Conservation (phyloP, 164 flowering plant species). For the Magnolia changhungtana region DNA sequence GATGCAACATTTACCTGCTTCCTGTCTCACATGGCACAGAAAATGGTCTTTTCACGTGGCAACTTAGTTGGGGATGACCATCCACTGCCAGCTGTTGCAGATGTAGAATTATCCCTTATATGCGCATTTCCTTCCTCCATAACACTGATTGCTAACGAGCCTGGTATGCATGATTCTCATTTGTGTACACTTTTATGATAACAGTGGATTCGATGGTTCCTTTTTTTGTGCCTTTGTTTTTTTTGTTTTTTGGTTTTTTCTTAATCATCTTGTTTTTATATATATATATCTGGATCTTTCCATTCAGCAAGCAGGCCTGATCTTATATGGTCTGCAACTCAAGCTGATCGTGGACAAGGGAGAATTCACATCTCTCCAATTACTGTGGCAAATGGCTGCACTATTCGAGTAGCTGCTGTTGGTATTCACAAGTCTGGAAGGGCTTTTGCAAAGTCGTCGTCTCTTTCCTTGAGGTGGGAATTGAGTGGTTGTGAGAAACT, state of each 20-base stretch:
- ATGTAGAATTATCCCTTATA: constrained; percentile 42
- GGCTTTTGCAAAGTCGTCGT: constrained; percentile 90
- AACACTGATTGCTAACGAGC: constrained; percentile 73
- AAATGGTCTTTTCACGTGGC: constrained; percentile 74
- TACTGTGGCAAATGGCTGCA: constrained; percentile 84
- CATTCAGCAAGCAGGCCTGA: constrained; percentile 55
- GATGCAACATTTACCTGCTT: neutral
- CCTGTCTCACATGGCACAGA: constrained; percentile 33
- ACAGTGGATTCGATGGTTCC: neutral
- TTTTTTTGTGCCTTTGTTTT: neutral
- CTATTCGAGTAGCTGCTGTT: constrained; percentile 78
- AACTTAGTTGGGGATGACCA: constrained; percentile 79
- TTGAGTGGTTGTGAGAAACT: constrained; percentile 53
- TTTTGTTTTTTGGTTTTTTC: no score
- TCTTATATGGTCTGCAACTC: constrained; percentile 43
- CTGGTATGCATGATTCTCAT: constrained; percentile 36
- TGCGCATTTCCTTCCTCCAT: constrained; percentile 75
- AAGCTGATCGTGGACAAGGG: constrained; percentile 59
- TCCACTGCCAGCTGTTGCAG: constrained; percentile 65
- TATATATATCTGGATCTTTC: neutral
- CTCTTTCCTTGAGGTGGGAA: constrained; percentile 78
- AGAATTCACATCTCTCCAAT: constrained; percentile 51
- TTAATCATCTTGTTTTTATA: neutral
- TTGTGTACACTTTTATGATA: neutral
- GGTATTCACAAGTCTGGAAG: constrained; percentile 68